Conservation (phyloP, 768 basidiomycete species). For the Tylopilus cervinicoccineus region DNA sequence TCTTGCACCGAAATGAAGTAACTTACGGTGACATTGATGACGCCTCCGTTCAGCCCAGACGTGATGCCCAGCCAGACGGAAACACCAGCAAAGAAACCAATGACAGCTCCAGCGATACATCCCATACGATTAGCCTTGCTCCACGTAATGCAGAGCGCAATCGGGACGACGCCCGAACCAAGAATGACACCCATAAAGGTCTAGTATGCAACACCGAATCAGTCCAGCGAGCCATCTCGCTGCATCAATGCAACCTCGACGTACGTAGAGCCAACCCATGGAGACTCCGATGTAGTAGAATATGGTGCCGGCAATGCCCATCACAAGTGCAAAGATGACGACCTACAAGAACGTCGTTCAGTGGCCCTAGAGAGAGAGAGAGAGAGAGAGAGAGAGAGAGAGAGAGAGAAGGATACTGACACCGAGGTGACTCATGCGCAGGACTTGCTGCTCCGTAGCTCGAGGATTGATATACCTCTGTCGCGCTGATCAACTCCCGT, state of each 20-base stretch:
- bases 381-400: too few species aligned
- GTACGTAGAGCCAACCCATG: constrained; percentile 90
- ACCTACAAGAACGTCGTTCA: constrained; percentile 39
- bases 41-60: constrained; percentile 59
- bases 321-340: constrained; percentile 65
- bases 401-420: constrained; percentile 32
- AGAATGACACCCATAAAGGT: constrained; percentile 87
- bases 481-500: neutral
- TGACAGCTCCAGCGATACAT: constrained; percentile 68
- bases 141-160: constrained; percentile 85
- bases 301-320: constrained; percentile 78
- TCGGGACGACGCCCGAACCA: constrained; percentile 82
- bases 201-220: constrained; percentile 31
- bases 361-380: too few species aligned
- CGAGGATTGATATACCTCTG: constrained; percentile 77
- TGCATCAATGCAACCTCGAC: constrained; percentile 25
- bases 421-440: constrained; percentile 65
- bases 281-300: constrained; percentile 91
- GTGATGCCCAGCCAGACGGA: constrained; percentile 87
- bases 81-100: constrained; percentile 66
- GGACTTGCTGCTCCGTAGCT: constrained; percentile 71
- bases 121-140: constrained; percentile 81
- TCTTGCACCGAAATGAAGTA: neutral
- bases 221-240: neutral
- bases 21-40: constrained; percentile 65